Conservation (phyloP, 2,329 filamentous ascomycete species). For the Colletotrichum chlorophyti region DNA sequence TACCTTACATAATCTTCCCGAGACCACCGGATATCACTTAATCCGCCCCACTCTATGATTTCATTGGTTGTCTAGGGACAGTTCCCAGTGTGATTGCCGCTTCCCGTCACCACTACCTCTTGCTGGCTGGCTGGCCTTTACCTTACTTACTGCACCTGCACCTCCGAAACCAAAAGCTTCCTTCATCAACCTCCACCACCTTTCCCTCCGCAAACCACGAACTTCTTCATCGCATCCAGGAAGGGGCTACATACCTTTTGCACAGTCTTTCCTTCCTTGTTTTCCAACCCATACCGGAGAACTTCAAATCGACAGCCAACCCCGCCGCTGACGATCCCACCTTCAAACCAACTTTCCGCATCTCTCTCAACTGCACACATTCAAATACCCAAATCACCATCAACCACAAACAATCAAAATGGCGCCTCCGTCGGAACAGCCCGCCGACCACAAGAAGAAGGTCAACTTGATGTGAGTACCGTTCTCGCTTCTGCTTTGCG, state of each 20-base stretch:
- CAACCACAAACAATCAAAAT: slow-evolving; percentile 57
- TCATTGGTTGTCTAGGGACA: slow-evolving; percentile 29
- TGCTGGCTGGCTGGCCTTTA: slow-evolving; percentile 20
- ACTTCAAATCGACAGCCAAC: slow-evolving; percentile 12
- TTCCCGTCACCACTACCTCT: slow-evolving; percentile 16
- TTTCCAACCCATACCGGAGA: neutral
- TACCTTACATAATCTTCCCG: slow-evolving; percentile 24
- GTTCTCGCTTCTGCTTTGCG: neutral
- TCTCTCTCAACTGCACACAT: too few species aligned
- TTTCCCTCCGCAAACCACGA: slow-evolving; percentile 25
- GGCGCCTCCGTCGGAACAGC: slow-evolving; percentile 67
- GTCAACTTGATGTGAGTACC: slow-evolving; percentile 77
- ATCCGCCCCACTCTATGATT: slow-evolving; percentile 31
- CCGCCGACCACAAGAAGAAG: slow-evolving; percentile 74
- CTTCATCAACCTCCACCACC: slow-evolving; percentile 20
- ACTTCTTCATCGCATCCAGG: slow-evolving; percentile 5
- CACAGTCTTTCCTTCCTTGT: slow-evolving; percentile 5
- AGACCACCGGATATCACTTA: slow-evolving; percentile 28
- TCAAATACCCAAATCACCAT: slow-evolving; percentile 14
- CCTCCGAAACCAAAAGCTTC: slow-evolving; percentile 22
- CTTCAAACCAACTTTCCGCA: slow-evolving; percentile 8
- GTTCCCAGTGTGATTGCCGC: slow-evolving; percentile 23
- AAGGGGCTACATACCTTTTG: slow-evolving; percentile 6
- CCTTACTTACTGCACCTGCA: slow-evolving; percentile 12
- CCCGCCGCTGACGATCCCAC: slow-evolving; percentile 25